These are phyloP conservation scores for Lunularia cruciata DNA, from an alignment of 225 moss, liverwort and hornwort species.

Conservation along the genomic window DNA sequence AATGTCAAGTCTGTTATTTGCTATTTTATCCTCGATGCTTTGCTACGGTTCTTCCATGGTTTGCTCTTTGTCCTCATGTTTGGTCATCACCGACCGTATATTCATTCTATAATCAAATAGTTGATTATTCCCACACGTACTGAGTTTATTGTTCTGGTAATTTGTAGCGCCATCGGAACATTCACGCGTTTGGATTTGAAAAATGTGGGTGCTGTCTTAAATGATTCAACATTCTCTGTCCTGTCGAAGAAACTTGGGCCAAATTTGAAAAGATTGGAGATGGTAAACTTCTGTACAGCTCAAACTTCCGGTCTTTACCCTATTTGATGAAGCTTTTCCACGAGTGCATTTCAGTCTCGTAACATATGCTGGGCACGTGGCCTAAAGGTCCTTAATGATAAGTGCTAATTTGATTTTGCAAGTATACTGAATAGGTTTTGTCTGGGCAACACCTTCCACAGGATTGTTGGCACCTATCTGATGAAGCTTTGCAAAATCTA, in stretches of 20 bases:
- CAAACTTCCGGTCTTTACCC: too few species aligned
- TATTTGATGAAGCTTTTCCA: not conserved
- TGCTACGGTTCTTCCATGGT: not conserved
- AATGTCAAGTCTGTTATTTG: too few species aligned
- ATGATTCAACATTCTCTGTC: constrained; percentile 50
- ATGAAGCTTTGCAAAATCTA: constrained; percentile 40
- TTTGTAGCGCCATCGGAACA: constrained; percentile 46
- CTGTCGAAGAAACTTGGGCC: constrained; percentile 49
- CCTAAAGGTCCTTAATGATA: too few species aligned
- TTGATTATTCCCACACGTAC: not conserved
- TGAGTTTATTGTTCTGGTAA: not conserved
- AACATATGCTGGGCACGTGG: too few species aligned
- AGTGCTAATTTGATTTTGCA: not conserved
- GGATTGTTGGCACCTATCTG: constrained; percentile 75
- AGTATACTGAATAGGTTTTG: not conserved
- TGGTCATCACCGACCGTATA: not conserved
- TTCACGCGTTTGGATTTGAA: constrained; percentile 59
- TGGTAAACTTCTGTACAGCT: constrained; percentile 28
- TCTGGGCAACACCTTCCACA: constrained; percentile 4
- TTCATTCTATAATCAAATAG: not conserved
- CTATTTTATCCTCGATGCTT: too few species aligned
- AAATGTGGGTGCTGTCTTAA: constrained; percentile 54
- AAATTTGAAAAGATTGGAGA: constrained; percentile 54
- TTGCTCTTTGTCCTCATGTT: not conserved
- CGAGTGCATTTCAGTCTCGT: not conserved